phyloP scores from a whole-genome alignment of 129 eudicot genomes.

The Sambucus nigra region DNA sequence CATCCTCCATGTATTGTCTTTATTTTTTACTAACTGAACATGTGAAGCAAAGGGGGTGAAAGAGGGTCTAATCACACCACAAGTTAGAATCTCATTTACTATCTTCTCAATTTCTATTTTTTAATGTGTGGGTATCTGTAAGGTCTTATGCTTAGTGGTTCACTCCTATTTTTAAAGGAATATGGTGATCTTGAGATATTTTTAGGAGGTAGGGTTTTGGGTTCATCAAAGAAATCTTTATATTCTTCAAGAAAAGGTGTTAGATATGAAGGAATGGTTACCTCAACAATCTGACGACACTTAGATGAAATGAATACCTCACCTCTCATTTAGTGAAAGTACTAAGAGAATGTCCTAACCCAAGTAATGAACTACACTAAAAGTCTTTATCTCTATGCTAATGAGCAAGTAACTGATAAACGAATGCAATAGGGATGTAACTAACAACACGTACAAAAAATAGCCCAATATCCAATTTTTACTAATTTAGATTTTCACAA shows the following conservation, averaged over 20 bases:
- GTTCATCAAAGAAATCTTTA: neutral
- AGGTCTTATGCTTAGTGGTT: neutral
- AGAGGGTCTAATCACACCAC: neutral
- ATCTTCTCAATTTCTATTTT: neutral
- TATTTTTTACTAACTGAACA: neutral
- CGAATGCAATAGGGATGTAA: too few relatives aligned
- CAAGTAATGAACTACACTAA: too few relatives aligned
- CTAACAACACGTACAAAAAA: too few relatives aligned
- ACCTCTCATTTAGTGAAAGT: too few relatives aligned
- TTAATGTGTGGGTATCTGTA: neutral
- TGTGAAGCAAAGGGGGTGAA: neutral
- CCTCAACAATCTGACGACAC: too few relatives aligned
- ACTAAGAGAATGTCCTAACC: too few relatives aligned
- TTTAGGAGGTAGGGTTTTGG: neutral
- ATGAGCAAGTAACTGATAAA: too few relatives aligned
- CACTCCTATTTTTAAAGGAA: neutral
- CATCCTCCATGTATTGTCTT: neutral
- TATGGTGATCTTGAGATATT: neutral
- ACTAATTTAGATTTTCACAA: too few relatives aligned
- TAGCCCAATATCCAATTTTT: too few relatives aligned
- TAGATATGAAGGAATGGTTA: too few relatives aligned
- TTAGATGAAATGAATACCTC: too few relatives aligned
- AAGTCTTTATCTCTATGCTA: too few relatives aligned
- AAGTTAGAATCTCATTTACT: neutral
- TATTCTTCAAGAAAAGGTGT: neutral